A percentile compares a stretch with the other conserved stretches of the same genome.
Evolutionary conservation across 2,329 filamentous ascomycete species (phyloP).

Genomic region (Ophiostoma novo-ulmi): DNA sequence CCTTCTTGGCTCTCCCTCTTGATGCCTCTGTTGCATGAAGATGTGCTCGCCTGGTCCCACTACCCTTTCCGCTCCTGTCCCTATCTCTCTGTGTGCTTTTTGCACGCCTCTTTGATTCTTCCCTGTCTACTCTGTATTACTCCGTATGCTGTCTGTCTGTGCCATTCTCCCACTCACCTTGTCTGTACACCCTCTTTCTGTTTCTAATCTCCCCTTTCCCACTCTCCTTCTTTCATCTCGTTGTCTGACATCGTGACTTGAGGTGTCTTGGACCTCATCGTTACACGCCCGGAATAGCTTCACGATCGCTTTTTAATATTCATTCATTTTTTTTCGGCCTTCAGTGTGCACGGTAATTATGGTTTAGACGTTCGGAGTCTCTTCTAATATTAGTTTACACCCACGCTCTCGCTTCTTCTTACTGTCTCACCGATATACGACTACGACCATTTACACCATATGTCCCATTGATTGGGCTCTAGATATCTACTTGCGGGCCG

Average conservation of each 20-base stretch:
- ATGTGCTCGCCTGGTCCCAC: constrained; percentile 18
- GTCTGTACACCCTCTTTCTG: not conserved
- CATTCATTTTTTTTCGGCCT: not conserved
- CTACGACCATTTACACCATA: constrained; percentile 23
- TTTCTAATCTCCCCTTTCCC: constrained; percentile 14
- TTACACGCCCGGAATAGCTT: constrained; percentile 29
- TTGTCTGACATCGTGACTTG: constrained; percentile 14
- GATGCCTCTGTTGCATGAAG: constrained; percentile 17
- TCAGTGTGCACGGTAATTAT: constrained; percentile 5
- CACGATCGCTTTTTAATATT: constrained; percentile 19
- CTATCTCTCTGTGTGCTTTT: constrained; percentile 14
- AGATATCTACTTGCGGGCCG: constrained; percentile 30
- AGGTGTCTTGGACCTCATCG: constrained; percentile 16
- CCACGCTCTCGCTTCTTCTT: constrained; percentile 5
- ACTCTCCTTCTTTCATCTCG: constrained; percentile 17
- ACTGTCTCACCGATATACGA: constrained; percentile 12
- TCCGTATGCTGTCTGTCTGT: not conserved
- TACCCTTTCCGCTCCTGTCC: not conserved
- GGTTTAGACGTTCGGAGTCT: constrained; percentile 3
- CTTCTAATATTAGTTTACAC: not conserved
- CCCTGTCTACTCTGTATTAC: not conserved
- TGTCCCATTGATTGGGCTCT: constrained; percentile 47
- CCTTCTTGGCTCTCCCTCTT: not conserved
- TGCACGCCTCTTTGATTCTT: not conserved
- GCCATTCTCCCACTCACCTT: not conserved